These are phyloP conservation scores for Pichia phayaonensis DNA, from an alignment of 805 yeast species.

Conservation along the genomic window DNA sequence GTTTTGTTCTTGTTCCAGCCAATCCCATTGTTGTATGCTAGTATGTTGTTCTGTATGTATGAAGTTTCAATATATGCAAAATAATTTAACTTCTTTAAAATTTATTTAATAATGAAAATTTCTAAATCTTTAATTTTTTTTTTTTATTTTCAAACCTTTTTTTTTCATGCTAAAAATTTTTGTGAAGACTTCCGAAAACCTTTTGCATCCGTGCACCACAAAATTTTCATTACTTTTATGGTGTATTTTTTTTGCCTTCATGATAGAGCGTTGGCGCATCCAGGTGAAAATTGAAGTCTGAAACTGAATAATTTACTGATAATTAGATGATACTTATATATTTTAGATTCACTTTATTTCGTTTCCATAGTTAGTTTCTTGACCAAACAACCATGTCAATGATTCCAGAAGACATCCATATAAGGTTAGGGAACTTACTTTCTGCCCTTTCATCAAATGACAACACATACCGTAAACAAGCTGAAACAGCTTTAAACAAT, in stretches of 20 bases:
- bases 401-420: constrained; percentile 55
- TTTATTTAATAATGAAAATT: neutral
- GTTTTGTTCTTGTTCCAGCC: constrained; percentile 74
- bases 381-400: constrained; percentile 30
- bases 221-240: neutral
- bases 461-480: constrained; percentile 61
- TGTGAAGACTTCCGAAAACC: too few species aligned
- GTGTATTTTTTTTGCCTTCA: neutral
- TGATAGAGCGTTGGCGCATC: neutral
- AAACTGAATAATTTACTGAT: neutral
- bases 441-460: constrained; percentile 72
- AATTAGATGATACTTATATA: neutral
- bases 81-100: too few species aligned
- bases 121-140: neutral
- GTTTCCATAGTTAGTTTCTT: neutral
- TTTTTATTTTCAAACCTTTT: too few species aligned
- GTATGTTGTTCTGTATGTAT: neutral
- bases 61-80: too few species aligned
- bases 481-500: constrained; percentile 63
- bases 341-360: neutral
- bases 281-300: neutral
- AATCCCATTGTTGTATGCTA: constrained; percentile 51
- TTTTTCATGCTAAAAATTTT: too few species aligned
- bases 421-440: constrained; percentile 47
- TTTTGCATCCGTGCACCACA: neutral